Evolutionary conservation across 2,329 filamentous ascomycete species (phyloP), one percentile per base, ranked within the genome.

Genomic region (Fusarium illudens): DNA sequence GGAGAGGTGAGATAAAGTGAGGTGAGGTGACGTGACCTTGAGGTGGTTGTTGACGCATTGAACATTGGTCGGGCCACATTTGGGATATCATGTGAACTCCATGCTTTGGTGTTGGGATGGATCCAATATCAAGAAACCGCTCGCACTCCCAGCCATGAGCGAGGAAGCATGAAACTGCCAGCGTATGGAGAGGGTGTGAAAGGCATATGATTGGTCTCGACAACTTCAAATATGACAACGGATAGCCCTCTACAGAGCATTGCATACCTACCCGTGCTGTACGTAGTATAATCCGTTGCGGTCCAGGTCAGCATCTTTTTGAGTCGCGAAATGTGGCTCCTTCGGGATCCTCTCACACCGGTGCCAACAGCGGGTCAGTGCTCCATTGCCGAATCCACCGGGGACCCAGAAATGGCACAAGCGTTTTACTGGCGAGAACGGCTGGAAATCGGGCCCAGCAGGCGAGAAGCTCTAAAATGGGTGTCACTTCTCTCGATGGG

Each of bases 351-450:
- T 52, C 61, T 68, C 67, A 48, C 48, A 48, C 61, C 56, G 57
- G 70, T 67, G 67, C 69, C 70, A 72, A 60, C 48, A 58, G 49
- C 59, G 62, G 68, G 64, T 58, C 64, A 67, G 51, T 71, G 66
- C 65, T 68, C 44, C 63, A 58, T 63, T 58, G 29, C 58, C 61
- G 60, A 69, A 62, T 42, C 67, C 65, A 72, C 70, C 49, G 33
- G 39, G 50, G 60, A 55, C 50, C 67, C 54, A 59, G 58, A 52
- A 42, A 65, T 25, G 39, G 49, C 51, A 62, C 49, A 39, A 61
- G 60, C 58, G 39, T 61, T 58, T 34, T 54, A 59, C 58, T 63
- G 54, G 48, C 50, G 48, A 64, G 56, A 60, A 58, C 51, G 46
- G 54, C 51, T 53, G 46, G 51, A 54, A 52, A 56, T 36, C 44